Percentiles rank a stretch among this genome's conserved stretches.
Evolutionary conservation across 768 basidiomycete species (phyloP).

Genomic region (Galerina marginata): DNA sequence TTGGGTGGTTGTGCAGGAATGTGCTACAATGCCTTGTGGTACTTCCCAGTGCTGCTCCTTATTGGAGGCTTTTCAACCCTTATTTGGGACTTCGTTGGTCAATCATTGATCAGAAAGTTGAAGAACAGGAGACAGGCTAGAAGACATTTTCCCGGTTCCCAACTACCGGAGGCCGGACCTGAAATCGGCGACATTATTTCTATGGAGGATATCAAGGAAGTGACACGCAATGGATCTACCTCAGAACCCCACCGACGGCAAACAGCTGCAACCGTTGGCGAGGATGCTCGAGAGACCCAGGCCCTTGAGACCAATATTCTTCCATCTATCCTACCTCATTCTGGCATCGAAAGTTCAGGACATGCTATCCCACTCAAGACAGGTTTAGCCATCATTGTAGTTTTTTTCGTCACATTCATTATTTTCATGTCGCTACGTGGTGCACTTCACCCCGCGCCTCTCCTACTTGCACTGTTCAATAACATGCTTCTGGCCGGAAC

Average conservation of each 20-base stretch:
- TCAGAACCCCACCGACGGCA: constrained; percentile 12
- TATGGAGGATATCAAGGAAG: constrained; percentile 19
- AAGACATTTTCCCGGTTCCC: constrained; percentile 1
- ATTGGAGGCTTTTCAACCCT: constrained; percentile 44
- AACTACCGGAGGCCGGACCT: constrained; percentile 13
- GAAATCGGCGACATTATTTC: constrained; percentile 14
- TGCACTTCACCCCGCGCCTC: constrained; percentile 29
- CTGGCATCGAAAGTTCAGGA: constrained; percentile 20
- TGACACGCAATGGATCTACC: background rate
- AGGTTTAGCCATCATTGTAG: constrained; percentile 28
- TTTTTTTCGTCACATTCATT: constrained; percentile 33
- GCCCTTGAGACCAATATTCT: background rate
- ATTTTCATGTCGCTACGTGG: constrained; percentile 36
- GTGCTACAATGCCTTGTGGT: constrained; percentile 59
- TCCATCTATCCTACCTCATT: constrained; percentile 3
- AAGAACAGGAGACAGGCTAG: constrained; percentile 11
- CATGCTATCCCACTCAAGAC: constrained; percentile 32
- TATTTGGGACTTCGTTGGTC: constrained; percentile 41
- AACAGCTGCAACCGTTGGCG: background rate
- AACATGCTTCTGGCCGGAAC: constrained; percentile 54
- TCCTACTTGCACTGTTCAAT: constrained; percentile 44
- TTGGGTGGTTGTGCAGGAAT: constrained; percentile 50
- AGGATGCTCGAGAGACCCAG: background rate
- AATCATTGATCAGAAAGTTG: constrained; percentile 18
- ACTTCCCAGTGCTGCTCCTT: constrained; percentile 51